A percentile compares a stretch with the other conserved stretches of the same genome.
phyloP scores from a whole-genome alignment of 495 filamentous ascomycete genomes.

The Staphylotrichum longicolle region DNA sequence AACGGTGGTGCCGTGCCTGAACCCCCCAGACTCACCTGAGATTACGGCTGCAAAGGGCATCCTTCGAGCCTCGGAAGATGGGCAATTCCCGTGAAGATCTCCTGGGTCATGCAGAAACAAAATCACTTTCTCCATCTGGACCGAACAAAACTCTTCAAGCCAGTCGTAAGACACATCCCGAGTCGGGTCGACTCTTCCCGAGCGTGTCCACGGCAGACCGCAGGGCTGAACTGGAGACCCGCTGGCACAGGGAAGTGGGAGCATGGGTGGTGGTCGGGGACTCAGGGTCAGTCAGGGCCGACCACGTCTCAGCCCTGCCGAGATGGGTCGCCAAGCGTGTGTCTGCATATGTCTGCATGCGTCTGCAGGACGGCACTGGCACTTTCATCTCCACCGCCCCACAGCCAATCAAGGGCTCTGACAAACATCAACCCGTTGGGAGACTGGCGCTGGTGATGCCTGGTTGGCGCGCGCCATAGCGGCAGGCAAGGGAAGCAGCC shows the following conservation, averaged over 20 bases:
- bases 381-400: conserved; percentile 14
- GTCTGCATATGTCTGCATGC: not conserved
- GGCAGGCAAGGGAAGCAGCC: not conserved
- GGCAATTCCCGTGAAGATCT: not conserved
- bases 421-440: not conserved
- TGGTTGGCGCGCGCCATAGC: not conserved
- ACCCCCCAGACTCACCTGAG: not conserved
- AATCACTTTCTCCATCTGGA: not conserved
- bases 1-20: not conserved
- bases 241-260: not conserved
- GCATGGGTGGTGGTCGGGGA: not conserved
- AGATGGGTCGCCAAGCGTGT: not conserved
- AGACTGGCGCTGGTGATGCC: not conserved
- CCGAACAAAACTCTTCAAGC: not conserved
- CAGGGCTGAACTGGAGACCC: not conserved
- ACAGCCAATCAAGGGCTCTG: not conserved
- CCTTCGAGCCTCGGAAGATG: not conserved
- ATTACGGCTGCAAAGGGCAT: not conserved
- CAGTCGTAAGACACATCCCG: not conserved
- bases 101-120: conserved; percentile 11
- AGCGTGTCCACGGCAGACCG: not conserved
- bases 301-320: conserved; percentile 1
- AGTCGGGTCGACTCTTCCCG: conserved; percentile 13
- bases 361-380: conserved; percentile 2
- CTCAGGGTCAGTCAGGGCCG: not conserved